Base-by-base conservation (phyloP, 106 monocot species). In the Dactylorhiza incarnata region DNA sequence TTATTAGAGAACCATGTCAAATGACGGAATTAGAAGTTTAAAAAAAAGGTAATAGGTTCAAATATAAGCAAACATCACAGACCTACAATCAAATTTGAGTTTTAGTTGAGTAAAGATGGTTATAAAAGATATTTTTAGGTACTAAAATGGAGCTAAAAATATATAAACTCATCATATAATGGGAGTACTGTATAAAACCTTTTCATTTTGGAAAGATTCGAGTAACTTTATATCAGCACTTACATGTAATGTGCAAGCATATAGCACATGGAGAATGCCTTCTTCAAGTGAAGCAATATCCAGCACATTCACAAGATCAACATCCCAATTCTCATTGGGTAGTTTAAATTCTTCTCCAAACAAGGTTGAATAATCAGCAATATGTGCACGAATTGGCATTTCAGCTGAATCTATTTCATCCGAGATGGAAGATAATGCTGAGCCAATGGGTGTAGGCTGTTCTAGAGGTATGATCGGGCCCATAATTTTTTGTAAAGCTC, bases 241-340 rank as follows among this genome's bases (percentile, higher is more conserved):
- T 85, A 97, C 97, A 81, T 97, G 84, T 74, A 89, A 87, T 49
- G 89, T 87, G 83, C 91, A 94, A 75, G 89, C 91, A 89, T 89
- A 97, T 2, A 97, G 84, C 49, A 97, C 76, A 89, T 97, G 97
- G 45, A 97, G 82, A 80, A 97, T 79, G 44, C 88, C 91, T 88
- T 97, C 97, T 88, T 97, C 97, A 74, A 91, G 78, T 43, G 82
- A 71, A 83, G 89, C 68, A 78, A 83, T 81, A 89, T 94, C 97
- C 83, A 97, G 71, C 50, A 91, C 69, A 79, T 84, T 89, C 70
- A 85, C 74, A 82, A 72, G 83, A 76, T 78, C 51, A 69, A 72
- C 67, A 85, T 89, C 85, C 78, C 52, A 74, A 23, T 78, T 20
- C 51, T 71, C 82, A 80, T 97, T 87, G 55, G 66, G 66, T 71